Percentiles rank a stretch among this genome's conserved stretches.
These are phyloP conservation scores for Leccinum subtestaceum DNA, from an alignment of 768 basidiomycete genomes.

Conservation along the genomic window DNA sequence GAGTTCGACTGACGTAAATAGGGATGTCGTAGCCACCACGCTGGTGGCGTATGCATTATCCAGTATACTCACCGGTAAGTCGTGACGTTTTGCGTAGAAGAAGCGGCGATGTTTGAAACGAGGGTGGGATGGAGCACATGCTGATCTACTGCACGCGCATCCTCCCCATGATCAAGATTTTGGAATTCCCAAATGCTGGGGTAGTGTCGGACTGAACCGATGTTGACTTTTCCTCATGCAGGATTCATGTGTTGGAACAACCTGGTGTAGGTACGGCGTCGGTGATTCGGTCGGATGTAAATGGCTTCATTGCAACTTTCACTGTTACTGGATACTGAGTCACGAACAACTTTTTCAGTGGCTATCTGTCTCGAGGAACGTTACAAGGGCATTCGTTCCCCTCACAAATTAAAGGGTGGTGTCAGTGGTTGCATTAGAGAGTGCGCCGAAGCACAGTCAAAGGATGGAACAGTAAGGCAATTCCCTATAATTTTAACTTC, in stretches of 20 bases:
- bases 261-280: conserved; percentile 68
- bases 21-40: conserved; percentile 86
- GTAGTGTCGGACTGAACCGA: conserved; percentile 6
- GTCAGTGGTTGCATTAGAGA: conserved; percentile 74
- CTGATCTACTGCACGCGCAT: conserved; percentile 1
- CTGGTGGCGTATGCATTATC: conserved; percentile 86
- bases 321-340: not conserved
- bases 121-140: not conserved
- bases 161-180: conserved; percentile 1
- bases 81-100: not conserved
- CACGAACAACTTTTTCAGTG: conserved; percentile 32
- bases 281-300: conserved; percentile 67
- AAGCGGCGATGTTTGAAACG: not conserved
- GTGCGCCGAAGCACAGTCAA: conserved; percentile 74
- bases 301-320: not conserved
- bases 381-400: conserved; percentile 65
- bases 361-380: conserved; percentile 70
- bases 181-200: conserved; percentile 14
- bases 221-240: conserved; percentile 27
- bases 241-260: conserved; percentile 75
- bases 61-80: conserved; percentile 78
- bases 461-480: conserved; percentile 64
- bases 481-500: not conserved
- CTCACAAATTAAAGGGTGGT: conserved; percentile 47
- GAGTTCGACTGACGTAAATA: conserved; percentile 53